Percentiles rank a stretch among this genome's conserved stretches.
These are phyloP conservation scores for Thozetella sp. DNA, from an alignment of 495 filamentous ascomycete species.

Conservation along the genomic window DNA sequence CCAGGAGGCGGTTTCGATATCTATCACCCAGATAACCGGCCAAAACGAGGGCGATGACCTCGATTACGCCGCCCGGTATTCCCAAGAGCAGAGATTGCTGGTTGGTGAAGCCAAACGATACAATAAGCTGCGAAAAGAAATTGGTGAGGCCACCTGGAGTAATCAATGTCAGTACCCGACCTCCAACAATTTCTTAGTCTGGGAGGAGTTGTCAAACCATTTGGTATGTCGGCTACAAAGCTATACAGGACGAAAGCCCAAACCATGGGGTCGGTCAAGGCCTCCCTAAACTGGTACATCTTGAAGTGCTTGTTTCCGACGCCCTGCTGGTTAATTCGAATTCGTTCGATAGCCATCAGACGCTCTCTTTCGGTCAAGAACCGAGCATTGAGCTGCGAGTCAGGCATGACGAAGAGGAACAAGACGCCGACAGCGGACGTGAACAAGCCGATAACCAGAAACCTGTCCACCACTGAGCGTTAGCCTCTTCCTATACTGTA, in stretches of 20 bases:
- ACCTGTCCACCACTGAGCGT: too few species aligned
- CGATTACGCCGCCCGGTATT: conserved; percentile 66
- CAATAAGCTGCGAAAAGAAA: conserved; percentile 71
- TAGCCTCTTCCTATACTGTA: too few species aligned
- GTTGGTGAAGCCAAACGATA: conserved; percentile 57
- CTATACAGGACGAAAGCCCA: conserved; percentile 67
- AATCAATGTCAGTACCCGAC: not conserved
- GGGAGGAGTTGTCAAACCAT: conserved; percentile 38
- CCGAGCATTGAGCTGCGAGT: conserved; percentile 69
- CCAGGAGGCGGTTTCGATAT: conserved; percentile 54
- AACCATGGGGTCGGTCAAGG: conserved; percentile 39
- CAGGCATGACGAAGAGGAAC: conserved; percentile 67
- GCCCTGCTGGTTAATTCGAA: conserved; percentile 66
- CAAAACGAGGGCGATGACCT: conserved; percentile 60
- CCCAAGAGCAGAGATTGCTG: conserved; percentile 68
- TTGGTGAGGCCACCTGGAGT: conserved; percentile 62
- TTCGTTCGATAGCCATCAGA: conserved; percentile 59
- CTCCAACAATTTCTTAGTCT: not conserved
- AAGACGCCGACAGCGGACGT: conserved; percentile 58
- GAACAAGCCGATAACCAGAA: conserved; percentile 65
- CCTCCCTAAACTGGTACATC: conserved; percentile 62
- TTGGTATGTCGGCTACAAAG: conserved; percentile 63
- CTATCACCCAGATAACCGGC: conserved; percentile 64
- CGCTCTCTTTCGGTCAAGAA: conserved; percentile 66
- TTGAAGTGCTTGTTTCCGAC: conserved; percentile 73